phyloP scores from a whole-genome alignment of 1,139 yeast genomes.

The Magnusiomyces sp. region DNA sequence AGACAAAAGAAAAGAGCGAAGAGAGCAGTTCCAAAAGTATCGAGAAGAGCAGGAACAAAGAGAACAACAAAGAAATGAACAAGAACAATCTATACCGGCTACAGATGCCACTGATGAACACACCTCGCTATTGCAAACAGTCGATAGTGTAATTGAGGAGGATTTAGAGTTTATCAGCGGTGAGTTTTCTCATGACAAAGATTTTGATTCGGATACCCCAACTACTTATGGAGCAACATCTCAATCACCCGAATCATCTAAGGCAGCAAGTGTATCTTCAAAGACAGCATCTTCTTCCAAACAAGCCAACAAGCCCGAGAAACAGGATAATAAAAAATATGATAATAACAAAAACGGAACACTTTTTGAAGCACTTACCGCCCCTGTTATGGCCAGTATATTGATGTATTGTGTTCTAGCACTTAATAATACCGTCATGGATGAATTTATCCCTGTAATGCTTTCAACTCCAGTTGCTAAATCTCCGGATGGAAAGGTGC shows the following conservation, averaged over 20 bases:
- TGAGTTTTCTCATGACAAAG: neutral
- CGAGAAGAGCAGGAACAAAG: neutral
- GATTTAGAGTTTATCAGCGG: conserved; percentile 5
- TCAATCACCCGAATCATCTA: neutral
- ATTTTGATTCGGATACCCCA: no score
- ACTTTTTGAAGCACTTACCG: conserved; percentile 2
- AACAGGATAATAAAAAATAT: neutral
- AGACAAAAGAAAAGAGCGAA: neutral
- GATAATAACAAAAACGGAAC: neutral
- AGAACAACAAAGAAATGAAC: neutral
- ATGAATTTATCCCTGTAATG: conserved; percentile 53
- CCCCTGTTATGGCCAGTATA: conserved; percentile 19
- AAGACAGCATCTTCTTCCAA: neutral
- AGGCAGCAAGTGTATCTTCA: neutral
- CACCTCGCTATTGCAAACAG: neutral
- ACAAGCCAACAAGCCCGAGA: neutral
- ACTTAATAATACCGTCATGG: conserved; percentile 44
- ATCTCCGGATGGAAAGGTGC: conserved; percentile 11
- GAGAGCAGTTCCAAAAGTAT: neutral
- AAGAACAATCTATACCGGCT: neutral
- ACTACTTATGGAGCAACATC: no score
- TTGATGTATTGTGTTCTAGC: conserved; percentile 34
- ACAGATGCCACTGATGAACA: neutral
- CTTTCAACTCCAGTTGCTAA: conserved; percentile 41
- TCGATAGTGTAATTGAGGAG: conserved; percentile 1